Evolutionary conservation across 441 rosid genomes (phyloP).

Genomic region (Biscutella laevigata): DNA sequence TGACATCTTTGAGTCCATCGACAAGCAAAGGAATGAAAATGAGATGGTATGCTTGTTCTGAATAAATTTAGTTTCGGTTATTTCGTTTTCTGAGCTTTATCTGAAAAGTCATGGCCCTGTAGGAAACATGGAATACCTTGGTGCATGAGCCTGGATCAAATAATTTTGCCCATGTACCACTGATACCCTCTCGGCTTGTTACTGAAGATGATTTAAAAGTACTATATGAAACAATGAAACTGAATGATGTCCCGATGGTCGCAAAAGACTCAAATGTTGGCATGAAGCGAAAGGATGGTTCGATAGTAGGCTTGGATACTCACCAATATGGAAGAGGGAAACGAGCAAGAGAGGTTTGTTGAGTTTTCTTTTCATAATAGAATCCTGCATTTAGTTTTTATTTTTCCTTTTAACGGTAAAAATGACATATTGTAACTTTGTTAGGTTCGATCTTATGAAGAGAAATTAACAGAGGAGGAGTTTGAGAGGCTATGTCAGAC

Average conservation of each 20-base stretch:
- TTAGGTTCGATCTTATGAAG: conserved; percentile 91
- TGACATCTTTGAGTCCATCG: conserved; percentile 81
- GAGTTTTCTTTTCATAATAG: conserved; percentile 10
- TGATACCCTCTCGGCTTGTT: conserved; percentile 76
- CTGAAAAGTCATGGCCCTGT: conserved; percentile 25
- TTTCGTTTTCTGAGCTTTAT: conserved; percentile 4
- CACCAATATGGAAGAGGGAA: conserved; percentile 89
- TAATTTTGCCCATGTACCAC: conserved; percentile 35
- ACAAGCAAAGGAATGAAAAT: conserved; percentile 56
- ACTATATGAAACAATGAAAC: conserved; percentile 62
- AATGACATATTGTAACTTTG: not conserved
- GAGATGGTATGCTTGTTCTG: conserved; percentile 50
- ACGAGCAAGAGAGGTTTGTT: conserved; percentile 87
- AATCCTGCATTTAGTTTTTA: not conserved
- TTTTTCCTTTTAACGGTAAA: not conserved
- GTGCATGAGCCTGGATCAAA: conserved; percentile 36
- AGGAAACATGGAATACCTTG: conserved; percentile 72
- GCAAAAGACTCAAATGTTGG: conserved; percentile 40
- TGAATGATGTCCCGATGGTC: conserved; percentile 50
- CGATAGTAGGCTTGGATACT: conserved; percentile 55
- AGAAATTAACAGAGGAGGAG: conserved; percentile 89
- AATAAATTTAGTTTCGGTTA: not conserved
- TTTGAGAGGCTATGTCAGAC: conserved; percentile 85
- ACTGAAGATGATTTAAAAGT: conserved; percentile 69
- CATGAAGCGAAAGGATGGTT: conserved; percentile 51